Conservation (phyloP, 2,329 filamentous ascomycete species). For the Pseudomassariella vexata region DNA sequence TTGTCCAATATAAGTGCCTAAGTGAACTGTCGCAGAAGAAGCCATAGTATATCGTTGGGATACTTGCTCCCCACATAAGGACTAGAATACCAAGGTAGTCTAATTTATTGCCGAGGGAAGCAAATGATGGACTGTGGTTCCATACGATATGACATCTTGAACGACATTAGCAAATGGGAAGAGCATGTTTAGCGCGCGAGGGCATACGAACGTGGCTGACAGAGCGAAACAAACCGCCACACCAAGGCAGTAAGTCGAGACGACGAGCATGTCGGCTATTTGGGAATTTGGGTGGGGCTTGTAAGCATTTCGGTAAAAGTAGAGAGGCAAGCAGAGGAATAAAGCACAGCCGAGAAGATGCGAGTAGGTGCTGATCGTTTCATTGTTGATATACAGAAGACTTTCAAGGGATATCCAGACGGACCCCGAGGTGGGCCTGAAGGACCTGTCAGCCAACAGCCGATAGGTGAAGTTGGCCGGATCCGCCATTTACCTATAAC, state of each 20-base stretch:
- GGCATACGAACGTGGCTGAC: slow-evolving; percentile 8
- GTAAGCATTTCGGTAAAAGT: slow-evolving; percentile 2
- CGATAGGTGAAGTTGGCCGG: no score
- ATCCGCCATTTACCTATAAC: no score
- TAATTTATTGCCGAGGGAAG: slow-evolving; percentile 9
- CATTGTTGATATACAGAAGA: slow-evolving; percentile 3
- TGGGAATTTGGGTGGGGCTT: neutral
- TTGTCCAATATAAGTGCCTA: slow-evolving; percentile 7
- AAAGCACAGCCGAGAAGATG: slow-evolving; percentile 5
- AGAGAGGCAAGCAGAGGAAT: slow-evolving; percentile 4
- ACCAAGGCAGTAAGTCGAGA: slow-evolving; percentile 10
- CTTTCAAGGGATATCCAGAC: slow-evolving; percentile 3
- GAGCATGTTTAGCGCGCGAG: neutral
- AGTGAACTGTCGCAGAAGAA: slow-evolving; percentile 10
- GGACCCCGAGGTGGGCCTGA: slow-evolving; percentile 5
- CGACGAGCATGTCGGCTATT: slow-evolving; percentile 7
- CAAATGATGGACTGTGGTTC: slow-evolving; percentile 5
- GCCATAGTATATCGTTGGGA: slow-evolving; percentile 14
- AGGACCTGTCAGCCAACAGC: neutral
- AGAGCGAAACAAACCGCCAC: slow-evolving; percentile 10
- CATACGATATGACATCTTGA: slow-evolving; percentile 12
- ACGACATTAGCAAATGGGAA: slow-evolving; percentile 1
- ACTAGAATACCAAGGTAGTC: slow-evolving; percentile 12
- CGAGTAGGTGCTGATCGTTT: slow-evolving; percentile 5
- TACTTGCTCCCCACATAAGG: slow-evolving; percentile 12